Evolutionary conservation across 495 filamentous ascomycete species (phyloP).

Genomic region (Glarea lozoyensis): DNA sequence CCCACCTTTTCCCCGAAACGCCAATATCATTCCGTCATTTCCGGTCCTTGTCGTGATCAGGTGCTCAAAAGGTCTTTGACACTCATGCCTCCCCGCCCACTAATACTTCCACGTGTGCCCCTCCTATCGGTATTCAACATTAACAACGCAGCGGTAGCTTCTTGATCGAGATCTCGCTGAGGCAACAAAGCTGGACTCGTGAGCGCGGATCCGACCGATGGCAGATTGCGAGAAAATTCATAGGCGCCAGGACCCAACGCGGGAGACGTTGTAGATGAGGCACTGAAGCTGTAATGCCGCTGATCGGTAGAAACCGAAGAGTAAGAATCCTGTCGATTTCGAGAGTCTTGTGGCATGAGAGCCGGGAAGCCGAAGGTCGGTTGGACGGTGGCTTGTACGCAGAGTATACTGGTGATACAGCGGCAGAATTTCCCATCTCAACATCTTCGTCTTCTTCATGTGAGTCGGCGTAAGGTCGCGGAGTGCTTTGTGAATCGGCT

Average conservation of each 20-base stretch:
- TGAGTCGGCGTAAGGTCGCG: constrained; percentile 11
- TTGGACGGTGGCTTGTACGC: constrained; percentile 22
- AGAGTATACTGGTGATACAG: constrained; percentile 14
- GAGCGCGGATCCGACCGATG: constrained; percentile 30
- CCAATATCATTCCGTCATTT: too few relatives aligned
- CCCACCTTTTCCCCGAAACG: too few relatives aligned
- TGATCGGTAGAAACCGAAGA: constrained; percentile 34
- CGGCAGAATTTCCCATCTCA: constrained; percentile 31
- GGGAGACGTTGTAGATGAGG: constrained; percentile 36
- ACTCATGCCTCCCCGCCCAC: constrained; percentile 50
- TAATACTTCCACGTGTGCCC: constrained; percentile 20
- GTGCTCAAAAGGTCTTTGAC: constrained; percentile 71
- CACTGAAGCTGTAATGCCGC: constrained; percentile 35
- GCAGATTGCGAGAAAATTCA: constrained; percentile 21
- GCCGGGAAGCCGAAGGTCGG: constrained; percentile 41
- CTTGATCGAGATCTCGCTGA: constrained; percentile 51
- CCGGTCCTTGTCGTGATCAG: too few relatives aligned
- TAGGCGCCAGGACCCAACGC: constrained; percentile 33
- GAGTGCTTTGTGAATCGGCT: constrained; percentile 9
- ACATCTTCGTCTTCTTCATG: constrained; percentile 28
- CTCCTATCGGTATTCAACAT: constrained; percentile 69
- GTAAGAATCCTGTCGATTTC: constrained; percentile 34
- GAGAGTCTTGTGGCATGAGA: constrained; percentile 30
- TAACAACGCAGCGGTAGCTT: constrained; percentile 70
- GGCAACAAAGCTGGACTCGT: constrained; percentile 38